Evolutionary conservation across 805 yeast genomes (phyloP), one percentile per base, ranked within the genome.

Genomic region (Scheffersomyces lignosus): DNA sequence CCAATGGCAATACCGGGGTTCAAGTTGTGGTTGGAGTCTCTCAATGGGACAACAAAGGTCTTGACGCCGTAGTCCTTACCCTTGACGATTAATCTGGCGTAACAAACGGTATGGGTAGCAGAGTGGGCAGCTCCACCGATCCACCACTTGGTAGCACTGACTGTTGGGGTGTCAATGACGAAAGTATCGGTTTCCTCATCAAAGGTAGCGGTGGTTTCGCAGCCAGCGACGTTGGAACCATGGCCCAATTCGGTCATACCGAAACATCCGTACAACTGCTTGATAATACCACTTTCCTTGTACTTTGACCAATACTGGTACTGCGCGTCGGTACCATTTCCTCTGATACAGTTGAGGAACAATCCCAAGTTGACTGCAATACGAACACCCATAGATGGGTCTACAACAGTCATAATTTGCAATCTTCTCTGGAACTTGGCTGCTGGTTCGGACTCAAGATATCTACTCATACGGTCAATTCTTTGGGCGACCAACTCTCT

Each of bases 161-260:
- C 61, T 45, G 69, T 73, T 4, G 75, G 75, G 20, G 75, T 70
- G 54, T 66, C 65, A 44, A 70, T 62, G 38, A 69, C 48, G 42
- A 70, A 70, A 49, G 68, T 69, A 47, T 69, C 75, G 16, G 56
- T 58, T 37, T 55, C 58, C 32, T 51, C 52, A 43, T 70, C 75
- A 35, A 64, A 68, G 29, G 71, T 51, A 27, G 62, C 62, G 12
- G 89, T 84, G n/a, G 97, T 90, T 62, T 90, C 96, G 43, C 87
- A 71, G 16, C 87, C 95, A 3, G 96, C 96, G 30, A 90, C 96
- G 60, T 90, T 90, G 9, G 96, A 87, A 16, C 62, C 62, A 58
- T 88, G 96, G 5, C 87, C 95, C 50, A 88, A 60, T 65, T 88
- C 96, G 12, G 96, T 89, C 96, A 88, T 88, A 31, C 84, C 88